These are phyloP conservation scores for Mortierella sp. DNA, from an alignment of 371 early-diverging fungal genomes.

Conservation along the genomic window DNA sequence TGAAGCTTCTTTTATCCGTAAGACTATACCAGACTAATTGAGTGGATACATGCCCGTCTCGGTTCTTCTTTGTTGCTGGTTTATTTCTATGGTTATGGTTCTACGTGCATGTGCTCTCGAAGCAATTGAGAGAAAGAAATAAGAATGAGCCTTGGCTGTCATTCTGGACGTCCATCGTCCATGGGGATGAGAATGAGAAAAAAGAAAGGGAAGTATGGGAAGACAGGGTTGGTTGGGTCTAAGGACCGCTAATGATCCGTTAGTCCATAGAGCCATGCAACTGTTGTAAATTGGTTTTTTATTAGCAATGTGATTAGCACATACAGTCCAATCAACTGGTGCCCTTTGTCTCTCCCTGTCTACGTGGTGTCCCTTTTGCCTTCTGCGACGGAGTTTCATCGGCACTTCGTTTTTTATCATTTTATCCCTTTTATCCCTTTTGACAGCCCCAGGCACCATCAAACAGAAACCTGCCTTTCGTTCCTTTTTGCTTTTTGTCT, in stretches of 20 bases:
- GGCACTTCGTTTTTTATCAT: not conserved
- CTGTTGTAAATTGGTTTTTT: not conserved
- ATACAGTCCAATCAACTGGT: not conserved
- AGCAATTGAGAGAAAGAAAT: not conserved
- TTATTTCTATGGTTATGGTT: not conserved
- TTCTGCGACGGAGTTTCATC: not conserved
- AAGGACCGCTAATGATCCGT: not conserved
- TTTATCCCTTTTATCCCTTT: too few species aligned
- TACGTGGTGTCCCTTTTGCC: not conserved
- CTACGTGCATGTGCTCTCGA: not conserved
- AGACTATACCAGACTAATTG: too few species aligned
- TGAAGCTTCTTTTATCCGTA: not conserved
- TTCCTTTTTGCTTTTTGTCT: not conserved
- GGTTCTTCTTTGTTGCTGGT: not conserved
- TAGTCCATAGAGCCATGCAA: not conserved
- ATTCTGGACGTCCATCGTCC: not conserved
- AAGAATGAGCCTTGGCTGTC: slow-evolving; percentile 4
- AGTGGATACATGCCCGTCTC: not conserved
- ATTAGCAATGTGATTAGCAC: not conserved
- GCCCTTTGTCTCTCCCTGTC: not conserved
- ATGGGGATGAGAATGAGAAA: too few species aligned
- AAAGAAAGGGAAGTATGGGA: not conserved
- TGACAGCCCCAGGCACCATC: not conserved
- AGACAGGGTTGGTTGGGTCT: not conserved
- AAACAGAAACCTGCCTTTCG: too few species aligned